Base-by-base conservation (phyloP, 2,329 filamentous ascomycete genomes). In the Pyrenophora seminiperda region DNA sequence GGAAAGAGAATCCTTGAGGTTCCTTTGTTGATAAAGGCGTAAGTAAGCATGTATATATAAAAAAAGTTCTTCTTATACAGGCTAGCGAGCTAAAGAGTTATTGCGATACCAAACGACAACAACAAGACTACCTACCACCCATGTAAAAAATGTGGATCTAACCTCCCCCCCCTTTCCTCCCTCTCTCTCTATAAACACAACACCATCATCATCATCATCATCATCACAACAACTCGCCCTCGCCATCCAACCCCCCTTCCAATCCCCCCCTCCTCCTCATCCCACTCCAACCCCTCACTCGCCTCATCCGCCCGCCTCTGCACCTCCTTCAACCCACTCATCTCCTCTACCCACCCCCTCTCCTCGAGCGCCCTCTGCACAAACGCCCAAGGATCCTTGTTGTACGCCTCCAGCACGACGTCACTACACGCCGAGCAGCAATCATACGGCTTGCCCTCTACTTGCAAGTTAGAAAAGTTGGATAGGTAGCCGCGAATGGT, bases 401-500 rank as follows among this genome's bases (percentile, higher is more conserved):
- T 79, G 68, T 92, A 94, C 1, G 84, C 83, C 0, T 81, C 77
- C 1, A 93, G 72, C 20, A 95, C 84, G 34, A 81, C 83, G 27
- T 82, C 81, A 56, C 88, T 90, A 65, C 90, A 95, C 2, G 89
- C 90, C 40, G 88, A 91, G 73, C 90, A 95, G 71, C 85, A 87
- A 48, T 91, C 86, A 70, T 92, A 95, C 0, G 88, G 87, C 59
- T 84, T 81, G 7, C 89, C 89, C 44, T 82, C 84, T 58, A 94
- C 86, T 30, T 87, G 79, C 51, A 92, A 79, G 57, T 88, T 91
- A 65, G 86, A 83, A 71, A 90, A 94, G 3, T 80, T 87, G 27
- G 84, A 83, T 17, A 92, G 78, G 69, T 89, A 92, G 18, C 90
- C 90, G 24, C 90, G 86, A 43, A 94, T 85, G 57, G 90, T 88